Base-by-base conservation (phyloP, 495 filamentous ascomycete species). In the Penicillium canescens region DNA sequence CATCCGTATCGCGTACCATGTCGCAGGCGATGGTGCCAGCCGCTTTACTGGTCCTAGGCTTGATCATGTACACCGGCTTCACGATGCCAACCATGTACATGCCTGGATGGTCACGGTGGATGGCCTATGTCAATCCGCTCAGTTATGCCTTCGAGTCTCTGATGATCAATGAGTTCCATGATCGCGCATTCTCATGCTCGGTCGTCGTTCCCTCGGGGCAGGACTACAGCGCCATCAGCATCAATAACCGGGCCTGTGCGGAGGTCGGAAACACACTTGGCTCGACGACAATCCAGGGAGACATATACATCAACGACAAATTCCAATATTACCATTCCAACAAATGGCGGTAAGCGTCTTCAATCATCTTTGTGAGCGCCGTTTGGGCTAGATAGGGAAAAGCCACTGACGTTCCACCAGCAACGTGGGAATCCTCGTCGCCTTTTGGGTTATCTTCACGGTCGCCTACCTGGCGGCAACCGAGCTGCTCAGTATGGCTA, bases 141-240 rank as follows among this genome's bases (percentile, higher is more conserved):
- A 74, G 60, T 11, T 79, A 79, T 46, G 76, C 73, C 10, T 79
- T 79, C 44, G 76, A 79, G 57, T 71, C 67, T 47, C 41, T 79
- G 42, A 75, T 79, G 72, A 69, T 77, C 33, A 79, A 79, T 46
- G 88, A 92, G 60, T 87, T 90, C 55, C 69, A 82, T 62, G 69
- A 69, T 42, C 71, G 79, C 6, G 43, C 55, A 4, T 78, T 81
- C 54, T 52, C 78, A 0, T 94, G 89, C 59, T 51, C 43, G 11
- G 62, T 65, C 23, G 63, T 86, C 20, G 82, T 37, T 14, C 35
- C 82, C 8, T 49, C 65, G 1, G 79, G 78, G 1, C 50, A 59
- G 6, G 67, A 62, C 1, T 75, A 74, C 44, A 37, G 33, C 0
- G 26, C 59, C 28, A 6, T 59, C 6, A 21, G 52, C 4, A 11